Conservation (phyloP, 805 yeast genomes). For the Yarrowia sp. region DNA sequence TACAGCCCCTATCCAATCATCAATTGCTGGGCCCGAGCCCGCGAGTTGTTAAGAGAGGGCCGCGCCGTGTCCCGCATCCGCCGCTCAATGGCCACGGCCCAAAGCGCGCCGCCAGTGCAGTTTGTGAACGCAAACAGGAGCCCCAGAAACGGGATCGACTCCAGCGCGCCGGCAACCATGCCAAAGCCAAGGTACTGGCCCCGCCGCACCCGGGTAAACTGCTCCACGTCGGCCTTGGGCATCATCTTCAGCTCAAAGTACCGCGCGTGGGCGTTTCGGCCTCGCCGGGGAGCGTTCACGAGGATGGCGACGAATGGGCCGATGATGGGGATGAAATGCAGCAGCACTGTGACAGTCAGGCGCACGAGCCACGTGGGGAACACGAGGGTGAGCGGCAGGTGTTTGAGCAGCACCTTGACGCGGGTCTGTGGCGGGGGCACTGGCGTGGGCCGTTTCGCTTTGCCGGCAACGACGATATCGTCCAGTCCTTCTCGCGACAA, state of each 20-base stretch:
- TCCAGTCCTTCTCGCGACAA: constrained; percentile 47
- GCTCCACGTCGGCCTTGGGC: constrained; percentile 42
- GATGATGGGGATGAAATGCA: constrained; percentile 52
- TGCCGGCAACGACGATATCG: constrained; percentile 44
- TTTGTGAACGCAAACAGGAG: constrained; percentile 39
- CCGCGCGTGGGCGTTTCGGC: constrained; percentile 50
- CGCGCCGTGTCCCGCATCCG: not conserved
- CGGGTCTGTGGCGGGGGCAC: constrained; percentile 31
- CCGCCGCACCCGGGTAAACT: constrained; percentile 33
- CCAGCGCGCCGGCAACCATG: constrained; percentile 39
- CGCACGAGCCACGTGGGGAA: constrained; percentile 45
- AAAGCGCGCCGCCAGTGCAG: constrained; percentile 40
- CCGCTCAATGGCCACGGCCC: constrained; percentile 39
- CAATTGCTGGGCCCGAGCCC: constrained; percentile 1
- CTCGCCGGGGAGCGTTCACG: constrained; percentile 54
- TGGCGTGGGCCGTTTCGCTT: constrained; percentile 36
- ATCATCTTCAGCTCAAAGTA: constrained; percentile 57
- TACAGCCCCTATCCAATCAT: not conserved
- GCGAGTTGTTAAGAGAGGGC: not conserved
- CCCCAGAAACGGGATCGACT: constrained; percentile 39
- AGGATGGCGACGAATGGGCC: constrained; percentile 56
- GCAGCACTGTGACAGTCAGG: constrained; percentile 39
- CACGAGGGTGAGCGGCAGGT: constrained; percentile 40
- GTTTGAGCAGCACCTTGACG: constrained; percentile 37
- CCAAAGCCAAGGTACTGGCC: constrained; percentile 40